Conservation (phyloP, 768 basidiomycete genomes). For the Pulveroboletus sp. region DNA sequence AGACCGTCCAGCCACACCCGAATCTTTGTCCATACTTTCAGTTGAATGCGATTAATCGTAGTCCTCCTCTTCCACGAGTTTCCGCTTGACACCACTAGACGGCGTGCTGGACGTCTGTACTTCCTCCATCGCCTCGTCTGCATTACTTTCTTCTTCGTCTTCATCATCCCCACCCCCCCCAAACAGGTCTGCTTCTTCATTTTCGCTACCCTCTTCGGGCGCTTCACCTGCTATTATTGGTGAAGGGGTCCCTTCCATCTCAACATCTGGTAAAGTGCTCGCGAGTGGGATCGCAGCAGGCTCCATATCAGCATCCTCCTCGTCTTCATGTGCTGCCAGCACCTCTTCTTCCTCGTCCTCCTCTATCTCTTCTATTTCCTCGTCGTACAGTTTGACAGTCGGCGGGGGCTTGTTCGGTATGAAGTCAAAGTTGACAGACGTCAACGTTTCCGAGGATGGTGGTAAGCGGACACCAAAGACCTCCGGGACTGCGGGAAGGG, state of each 20-base stretch:
- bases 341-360: constrained; percentile 31
- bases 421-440: constrained; percentile 80
- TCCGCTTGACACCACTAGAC: constrained; percentile 69
- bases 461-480: constrained; percentile 86
- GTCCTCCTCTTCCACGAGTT: constrained; percentile 82
- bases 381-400: constrained; percentile 68
- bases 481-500: constrained; percentile 81
- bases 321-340: constrained; percentile 47
- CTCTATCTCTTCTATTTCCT: constrained; percentile 78
- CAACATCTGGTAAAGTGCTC: constrained; percentile 57
- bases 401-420: constrained; percentile 83
- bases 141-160: constrained; percentile 51
- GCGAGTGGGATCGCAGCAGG: constrained; percentile 47
- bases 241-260: constrained; percentile 38
- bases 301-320: constrained; percentile 61
- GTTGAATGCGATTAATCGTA: constrained; percentile 50
- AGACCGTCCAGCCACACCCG: constrained; percentile 14
- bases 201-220: constrained; percentile 65
- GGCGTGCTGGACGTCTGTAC: constrained; percentile 50
- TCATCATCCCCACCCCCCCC: constrained; percentile 66
- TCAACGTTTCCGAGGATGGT: constrained; percentile 59
- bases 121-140: constrained; percentile 74
- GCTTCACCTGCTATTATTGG: constrained; percentile 32
- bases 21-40: constrained; percentile 4
- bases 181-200: constrained; percentile 70